These are phyloP conservation scores for Aspergillus ochraceoroseus DNA, from an alignment of 2,329 filamentous ascomycete species.

Conservation along the genomic window DNA sequence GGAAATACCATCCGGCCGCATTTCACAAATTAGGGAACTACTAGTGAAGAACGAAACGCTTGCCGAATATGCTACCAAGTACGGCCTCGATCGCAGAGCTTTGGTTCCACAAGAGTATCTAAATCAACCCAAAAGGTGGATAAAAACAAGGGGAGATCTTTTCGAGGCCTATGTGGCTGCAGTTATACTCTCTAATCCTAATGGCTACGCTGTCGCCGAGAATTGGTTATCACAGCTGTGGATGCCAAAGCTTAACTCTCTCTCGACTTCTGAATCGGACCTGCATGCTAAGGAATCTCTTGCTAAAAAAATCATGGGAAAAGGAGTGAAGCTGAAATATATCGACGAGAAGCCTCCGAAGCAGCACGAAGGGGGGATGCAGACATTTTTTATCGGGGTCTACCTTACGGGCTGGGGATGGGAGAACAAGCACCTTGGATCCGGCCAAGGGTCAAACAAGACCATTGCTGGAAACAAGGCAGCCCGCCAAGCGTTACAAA, in stretches of 20 bases:
- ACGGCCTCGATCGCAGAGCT: constrained; percentile 64
- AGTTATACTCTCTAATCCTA: constrained; percentile 62
- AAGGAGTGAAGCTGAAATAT: constrained; percentile 59
- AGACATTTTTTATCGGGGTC: constrained; percentile 44
- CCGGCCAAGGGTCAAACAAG: constrained; percentile 44
- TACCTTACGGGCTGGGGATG: constrained; percentile 49
- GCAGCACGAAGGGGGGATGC: constrained; percentile 34
- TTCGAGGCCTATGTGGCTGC: constrained; percentile 89
- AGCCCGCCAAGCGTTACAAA: constrained; percentile 39
- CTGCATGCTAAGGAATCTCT: constrained; percentile 52
- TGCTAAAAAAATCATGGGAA: constrained; percentile 50
- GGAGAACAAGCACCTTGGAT: constrained; percentile 42
- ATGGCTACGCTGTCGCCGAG: constrained; percentile 59
- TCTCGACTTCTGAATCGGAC: constrained; percentile 26
- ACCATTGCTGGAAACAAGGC: constrained; percentile 44
- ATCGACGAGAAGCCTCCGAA: constrained; percentile 40
- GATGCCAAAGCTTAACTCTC: constrained; percentile 55
- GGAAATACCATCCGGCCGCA: constrained; percentile 60
- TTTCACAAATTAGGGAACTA: constrained; percentile 70
- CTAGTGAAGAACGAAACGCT: constrained; percentile 78
- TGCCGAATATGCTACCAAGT: constrained; percentile 62
- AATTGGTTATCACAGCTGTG: constrained; percentile 73
- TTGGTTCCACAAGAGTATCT: constrained; percentile 50
- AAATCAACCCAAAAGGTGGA: constrained; percentile 51
- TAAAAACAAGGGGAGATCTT: constrained; percentile 76